Base-by-base conservation (phyloP, 2,329 filamentous ascomycete genomes). In the Ceratocystis papillata region DNA sequence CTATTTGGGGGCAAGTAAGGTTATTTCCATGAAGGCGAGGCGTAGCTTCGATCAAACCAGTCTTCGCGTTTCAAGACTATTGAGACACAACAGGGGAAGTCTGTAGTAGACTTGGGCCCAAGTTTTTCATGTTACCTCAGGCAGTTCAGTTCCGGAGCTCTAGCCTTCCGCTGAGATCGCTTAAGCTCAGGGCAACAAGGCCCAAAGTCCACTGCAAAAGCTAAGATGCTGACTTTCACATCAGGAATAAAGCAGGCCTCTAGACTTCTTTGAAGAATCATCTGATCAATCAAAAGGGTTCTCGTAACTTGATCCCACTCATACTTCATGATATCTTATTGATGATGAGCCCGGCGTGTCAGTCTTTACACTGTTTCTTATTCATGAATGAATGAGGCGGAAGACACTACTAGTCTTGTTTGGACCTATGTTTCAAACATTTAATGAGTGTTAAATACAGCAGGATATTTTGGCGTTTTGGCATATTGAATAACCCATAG, bases 31-130 rank as follows among this genome's bases (percentile, higher is more conserved):
- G 15, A 20, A 33, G 30, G 28, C n/a, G 28, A 10, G 55, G 28
- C n/a, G 28, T 33, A 33, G 55, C 25, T 33, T 28, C 15, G 28
- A 59, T 59, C 55, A 59, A 59, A 59, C 55, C 28, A 59, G 55
- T 15, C 17, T 37, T 8, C 1, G 28, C 22, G 55, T 59, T 59
- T 59, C 15, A 59, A 37, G 12, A 37, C 33, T 7, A 30, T 30
- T 37, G 55, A 37, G 22, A 59, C 6, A 37, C 55, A 12, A 59
- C 55, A 4, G 28, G 17, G 55, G 55, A 37, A 59, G 8, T 41
- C 15, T 17, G 2, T 15, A 7, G 55, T 37, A 59, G 30, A 5
- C n/a, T 3, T 2, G 55, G 28, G 12, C 2, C 12, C 8, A 59
- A 20, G 37, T 41, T 59, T 59, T 20, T 59, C 17, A 20, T 59